Evolutionary conservation across 306 rosid species (phyloP).

Genomic region (Hylodesmum podocarpum): DNA sequence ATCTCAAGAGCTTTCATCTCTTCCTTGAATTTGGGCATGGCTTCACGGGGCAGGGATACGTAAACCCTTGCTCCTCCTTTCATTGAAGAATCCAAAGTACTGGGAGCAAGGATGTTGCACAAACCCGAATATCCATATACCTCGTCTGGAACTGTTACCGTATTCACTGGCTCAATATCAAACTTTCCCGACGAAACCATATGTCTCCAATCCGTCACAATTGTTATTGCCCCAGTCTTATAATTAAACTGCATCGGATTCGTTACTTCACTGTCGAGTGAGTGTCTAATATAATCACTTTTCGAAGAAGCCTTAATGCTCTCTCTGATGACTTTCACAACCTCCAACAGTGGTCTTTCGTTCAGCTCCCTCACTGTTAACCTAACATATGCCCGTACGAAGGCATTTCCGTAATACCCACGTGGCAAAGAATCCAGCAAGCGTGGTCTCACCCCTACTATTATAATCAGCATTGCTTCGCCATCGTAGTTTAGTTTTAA

Average conservation of each 20-base stretch:
- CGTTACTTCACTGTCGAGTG: background rate
- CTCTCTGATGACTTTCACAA: conserved; percentile 35
- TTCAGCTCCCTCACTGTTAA: conserved; percentile 38
- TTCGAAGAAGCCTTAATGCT: conserved; percentile 9
- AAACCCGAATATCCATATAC: conserved; percentile 27
- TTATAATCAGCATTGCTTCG: background rate
- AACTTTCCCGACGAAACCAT: conserved; percentile 28
- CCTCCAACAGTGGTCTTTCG: conserved; percentile 19
- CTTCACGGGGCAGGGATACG: background rate
- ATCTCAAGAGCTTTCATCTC: background rate
- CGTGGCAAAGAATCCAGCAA: conserved; percentile 29
- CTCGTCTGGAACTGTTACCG: conserved; percentile 21
- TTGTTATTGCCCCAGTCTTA: conserved; percentile 20
- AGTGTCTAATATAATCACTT: conserved; percentile 2
- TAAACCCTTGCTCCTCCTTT: background rate
- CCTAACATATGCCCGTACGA: conserved; percentile 1
- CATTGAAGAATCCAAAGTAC: background rate
- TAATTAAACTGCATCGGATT: background rate
- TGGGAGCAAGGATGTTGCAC: conserved; percentile 33
- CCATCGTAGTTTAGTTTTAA: background rate
- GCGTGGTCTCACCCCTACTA: conserved; percentile 24
- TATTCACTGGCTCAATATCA: conserved; percentile 20
- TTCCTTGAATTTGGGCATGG: too few relatives aligned
- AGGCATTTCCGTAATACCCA: conserved; percentile 49
- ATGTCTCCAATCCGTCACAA: conserved; percentile 38